These are phyloP conservation scores for Boletus speciosus DNA, from an alignment of 768 basidiomycete genomes.

Conservation along the genomic window DNA sequence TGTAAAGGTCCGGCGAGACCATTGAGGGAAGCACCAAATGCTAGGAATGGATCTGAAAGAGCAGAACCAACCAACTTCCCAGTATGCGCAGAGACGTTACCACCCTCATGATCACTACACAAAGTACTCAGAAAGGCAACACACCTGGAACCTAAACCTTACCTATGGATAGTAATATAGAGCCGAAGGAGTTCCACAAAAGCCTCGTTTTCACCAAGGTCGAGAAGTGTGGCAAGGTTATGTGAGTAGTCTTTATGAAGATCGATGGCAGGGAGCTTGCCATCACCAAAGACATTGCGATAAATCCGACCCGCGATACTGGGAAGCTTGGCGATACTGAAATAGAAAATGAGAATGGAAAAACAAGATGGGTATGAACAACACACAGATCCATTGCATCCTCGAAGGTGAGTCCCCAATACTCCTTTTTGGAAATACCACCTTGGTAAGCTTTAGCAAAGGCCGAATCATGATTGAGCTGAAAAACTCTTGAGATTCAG, in stretches of 20 bases:
- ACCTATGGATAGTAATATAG: slow-evolving; percentile 97
- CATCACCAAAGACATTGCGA: slow-evolving; percentile 81
- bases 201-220: slow-evolving; percentile 80
- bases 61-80: slow-evolving; percentile 93
- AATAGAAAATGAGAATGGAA: slow-evolving; percentile 2
- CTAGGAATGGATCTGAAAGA: slow-evolving; percentile 95
- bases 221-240: slow-evolving; percentile 87
- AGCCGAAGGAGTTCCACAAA: slow-evolving; percentile 95
- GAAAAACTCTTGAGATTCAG: slow-evolving; percentile 7
- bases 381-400: slow-evolving; percentile 81
- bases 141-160: background rate
- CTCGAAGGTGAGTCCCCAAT: slow-evolving; percentile 94
- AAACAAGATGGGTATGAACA: background rate
- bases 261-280: slow-evolving; percentile 87
- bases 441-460: slow-evolving; percentile 94
- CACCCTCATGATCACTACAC: slow-evolving; percentile 90
- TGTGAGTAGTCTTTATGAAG: slow-evolving; percentile 79
- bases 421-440: slow-evolving; percentile 91
- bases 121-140: background rate
- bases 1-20: slow-evolving; percentile 97
- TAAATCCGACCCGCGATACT: slow-evolving; percentile 94
- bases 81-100: slow-evolving; percentile 95
- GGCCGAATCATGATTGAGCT: slow-evolving; percentile 93
- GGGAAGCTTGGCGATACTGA: slow-evolving; percentile 91
- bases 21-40: slow-evolving; percentile 89